Evolutionary conservation across 176 grass and related monocot species (phyloP).

Genomic region (Typha latifolia): DNA sequence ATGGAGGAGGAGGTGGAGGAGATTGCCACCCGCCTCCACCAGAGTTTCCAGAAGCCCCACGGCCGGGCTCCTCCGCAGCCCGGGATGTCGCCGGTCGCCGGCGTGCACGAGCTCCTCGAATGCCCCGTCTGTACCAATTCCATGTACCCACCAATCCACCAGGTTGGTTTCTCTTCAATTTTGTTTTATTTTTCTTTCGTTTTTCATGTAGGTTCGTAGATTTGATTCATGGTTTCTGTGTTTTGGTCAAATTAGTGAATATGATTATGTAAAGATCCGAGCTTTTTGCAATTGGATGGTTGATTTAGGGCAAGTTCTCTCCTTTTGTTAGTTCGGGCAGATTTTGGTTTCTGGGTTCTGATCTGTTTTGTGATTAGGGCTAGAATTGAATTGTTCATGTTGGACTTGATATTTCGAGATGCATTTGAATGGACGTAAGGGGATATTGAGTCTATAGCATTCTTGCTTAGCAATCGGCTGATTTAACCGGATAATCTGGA

Average conservation of each 20-base stretch:
- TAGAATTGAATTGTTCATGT: background rate
- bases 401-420: too few relatives aligned
- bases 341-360: background rate
- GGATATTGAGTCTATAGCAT: too few relatives aligned
- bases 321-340: background rate
- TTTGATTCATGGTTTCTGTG: background rate
- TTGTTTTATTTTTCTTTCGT: background rate
- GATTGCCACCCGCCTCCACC: background rate
- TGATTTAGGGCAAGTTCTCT: background rate
- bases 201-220: background rate
- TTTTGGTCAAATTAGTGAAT: background rate
- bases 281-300: background rate
- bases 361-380: background rate
- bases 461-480: too few relatives aligned
- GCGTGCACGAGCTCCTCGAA: slow-evolving; percentile 5
- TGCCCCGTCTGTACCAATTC: slow-evolving; percentile 9
- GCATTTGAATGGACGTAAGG: too few relatives aligned
- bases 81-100: background rate
- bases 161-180: background rate
- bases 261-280: background rate
- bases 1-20: background rate
- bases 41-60: background rate
- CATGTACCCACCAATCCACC: slow-evolving; percentile 14
- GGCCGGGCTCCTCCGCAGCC: background rate
- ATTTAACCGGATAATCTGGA: too few relatives aligned